Percentiles rank a stretch among this genome's conserved stretches.
Evolutionary conservation across 108 stramenopile genomes (phyloP).

Genomic region (Pseudonitzschia multistriata): DNA sequence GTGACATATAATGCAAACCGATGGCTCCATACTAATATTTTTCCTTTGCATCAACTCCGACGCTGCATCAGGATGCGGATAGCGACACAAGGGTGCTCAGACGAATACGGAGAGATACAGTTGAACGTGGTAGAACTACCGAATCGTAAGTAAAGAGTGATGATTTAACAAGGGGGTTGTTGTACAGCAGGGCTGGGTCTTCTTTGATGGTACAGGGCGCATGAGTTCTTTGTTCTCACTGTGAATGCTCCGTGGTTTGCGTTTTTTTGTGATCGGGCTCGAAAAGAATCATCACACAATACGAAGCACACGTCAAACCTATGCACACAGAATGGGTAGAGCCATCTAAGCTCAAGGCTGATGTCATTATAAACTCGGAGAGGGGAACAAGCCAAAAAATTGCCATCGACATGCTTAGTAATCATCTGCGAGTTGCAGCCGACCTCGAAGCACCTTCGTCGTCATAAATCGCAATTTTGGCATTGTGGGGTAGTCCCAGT

Average conservation of each 20-base stretch:
- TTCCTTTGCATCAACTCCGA: slow-evolving; percentile 6
- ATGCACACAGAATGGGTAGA: slow-evolving; percentile 94
- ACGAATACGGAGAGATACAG: slow-evolving; percentile 80
- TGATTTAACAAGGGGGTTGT: too few relatives aligned
- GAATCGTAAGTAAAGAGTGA: slow-evolving; percentile 42
- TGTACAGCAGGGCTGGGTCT: too few relatives aligned
- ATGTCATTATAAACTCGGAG: slow-evolving; percentile 82
- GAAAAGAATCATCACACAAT: slow-evolving; percentile 72
- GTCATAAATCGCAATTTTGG: too few relatives aligned
- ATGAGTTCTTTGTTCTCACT: background rate
- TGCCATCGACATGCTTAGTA: slow-evolving; percentile 67
- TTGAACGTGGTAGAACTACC: slow-evolving; percentile 79
- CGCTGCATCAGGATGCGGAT: slow-evolving; percentile 64
- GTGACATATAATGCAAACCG: background rate
- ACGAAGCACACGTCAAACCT: slow-evolving; percentile 84
- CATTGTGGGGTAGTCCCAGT: too few relatives aligned
- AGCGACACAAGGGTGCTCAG: slow-evolving; percentile 83
- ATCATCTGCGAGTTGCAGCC: slow-evolving; percentile 61
- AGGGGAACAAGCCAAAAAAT: slow-evolving; percentile 55
- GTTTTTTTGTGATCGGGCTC: background rate
- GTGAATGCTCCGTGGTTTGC: background rate
- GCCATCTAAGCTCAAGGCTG: slow-evolving; percentile 84
- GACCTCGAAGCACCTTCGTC: slow-evolving; percentile 11
- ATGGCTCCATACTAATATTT: background rate
- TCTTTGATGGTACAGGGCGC: background rate